These are phyloP conservation scores for Saccharomyces jurei DNA, from an alignment of 805 yeast genomes.

Conservation along the genomic window DNA sequence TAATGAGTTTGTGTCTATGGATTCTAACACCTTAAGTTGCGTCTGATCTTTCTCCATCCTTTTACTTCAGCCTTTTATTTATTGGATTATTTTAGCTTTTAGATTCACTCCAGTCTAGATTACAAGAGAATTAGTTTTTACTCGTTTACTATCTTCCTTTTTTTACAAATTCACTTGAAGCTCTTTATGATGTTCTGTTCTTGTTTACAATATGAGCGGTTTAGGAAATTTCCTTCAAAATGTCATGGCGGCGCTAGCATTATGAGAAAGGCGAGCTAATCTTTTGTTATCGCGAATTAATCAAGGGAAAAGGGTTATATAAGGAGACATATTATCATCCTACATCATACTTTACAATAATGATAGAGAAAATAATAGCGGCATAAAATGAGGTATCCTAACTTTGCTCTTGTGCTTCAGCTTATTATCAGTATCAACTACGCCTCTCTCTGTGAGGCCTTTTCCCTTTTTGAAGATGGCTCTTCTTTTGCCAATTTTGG, in stretches of 20 bases:
- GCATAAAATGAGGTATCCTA: neutral
- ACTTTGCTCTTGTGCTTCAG: neutral
- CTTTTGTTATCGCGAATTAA: neutral
- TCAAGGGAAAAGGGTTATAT: neutral
- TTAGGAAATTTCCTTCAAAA: neutral
- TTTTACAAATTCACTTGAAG: neutral
- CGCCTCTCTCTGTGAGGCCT: neutral
- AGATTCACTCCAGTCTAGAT: neutral
- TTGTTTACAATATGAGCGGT: neutral
- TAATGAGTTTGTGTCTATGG: slow-evolving; percentile 22
- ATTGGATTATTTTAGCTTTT: neutral
- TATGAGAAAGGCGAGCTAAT: neutral
- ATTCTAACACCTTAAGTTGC: slow-evolving; percentile 18
- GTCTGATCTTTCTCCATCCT: slow-evolving; percentile 1
- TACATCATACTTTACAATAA: neutral
- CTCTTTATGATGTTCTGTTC: neutral
- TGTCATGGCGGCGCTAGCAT: neutral
- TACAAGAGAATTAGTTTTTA: neutral
- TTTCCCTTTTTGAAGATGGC: slow-evolving; percentile 8
- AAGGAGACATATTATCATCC: neutral
- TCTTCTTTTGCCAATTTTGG: slow-evolving; percentile 4
- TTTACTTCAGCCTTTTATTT: neutral
- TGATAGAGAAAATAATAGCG: neutral
- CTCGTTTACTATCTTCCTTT: neutral
- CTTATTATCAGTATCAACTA: neutral